Evolutionary conservation across 2,329 filamentous ascomycete genomes (phyloP).

Genomic region (Ceratocystis diversiconidia): DNA sequence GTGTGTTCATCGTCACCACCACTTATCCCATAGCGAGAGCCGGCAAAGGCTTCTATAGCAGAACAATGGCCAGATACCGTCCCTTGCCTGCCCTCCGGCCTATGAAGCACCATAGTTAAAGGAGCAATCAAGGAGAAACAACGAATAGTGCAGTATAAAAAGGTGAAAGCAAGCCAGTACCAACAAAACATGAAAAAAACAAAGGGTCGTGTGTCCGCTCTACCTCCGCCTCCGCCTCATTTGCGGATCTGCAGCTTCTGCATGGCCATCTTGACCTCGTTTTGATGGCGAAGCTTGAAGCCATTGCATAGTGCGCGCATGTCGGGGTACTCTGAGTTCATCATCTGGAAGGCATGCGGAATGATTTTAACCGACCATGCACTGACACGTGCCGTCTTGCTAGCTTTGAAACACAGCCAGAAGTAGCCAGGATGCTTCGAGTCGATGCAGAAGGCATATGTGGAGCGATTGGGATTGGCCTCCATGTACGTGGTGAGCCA

Average conservation of each 20-base stretch:
- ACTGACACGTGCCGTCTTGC: conserved; percentile 55
- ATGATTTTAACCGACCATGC: conserved; percentile 81
- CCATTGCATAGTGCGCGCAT: conserved; percentile 94
- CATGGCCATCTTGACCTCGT: conserved; percentile 46
- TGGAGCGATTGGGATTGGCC: conserved; percentile 84
- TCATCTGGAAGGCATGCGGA: conserved; percentile 83
- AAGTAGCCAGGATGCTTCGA: conserved; percentile 88
- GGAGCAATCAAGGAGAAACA: not conserved
- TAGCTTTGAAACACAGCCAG: conserved; percentile 90
- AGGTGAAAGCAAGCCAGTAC: not conserved
- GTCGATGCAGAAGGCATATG: conserved; percentile 93
- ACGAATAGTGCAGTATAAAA: not conserved
- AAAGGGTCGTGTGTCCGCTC: not conserved
- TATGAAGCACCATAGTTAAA: not conserved
- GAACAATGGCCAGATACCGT: no score
- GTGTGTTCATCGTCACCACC: no score
- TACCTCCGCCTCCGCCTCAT: not conserved
- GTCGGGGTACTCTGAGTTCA: conserved; percentile 79
- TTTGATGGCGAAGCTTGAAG: conserved; percentile 71
- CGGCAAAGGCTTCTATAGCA: no score
- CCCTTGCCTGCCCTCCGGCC: no score
- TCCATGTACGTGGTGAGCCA: conserved; percentile 94
- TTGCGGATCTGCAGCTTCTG: conserved; percentile 19
- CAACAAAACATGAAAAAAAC: not conserved
- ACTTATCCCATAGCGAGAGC: no score